Evolutionary conservation across 169 alveolate genomes (phyloP), one percentile per base, ranked within the genome.

Genomic region (Gregarina niphandrodes): DNA sequence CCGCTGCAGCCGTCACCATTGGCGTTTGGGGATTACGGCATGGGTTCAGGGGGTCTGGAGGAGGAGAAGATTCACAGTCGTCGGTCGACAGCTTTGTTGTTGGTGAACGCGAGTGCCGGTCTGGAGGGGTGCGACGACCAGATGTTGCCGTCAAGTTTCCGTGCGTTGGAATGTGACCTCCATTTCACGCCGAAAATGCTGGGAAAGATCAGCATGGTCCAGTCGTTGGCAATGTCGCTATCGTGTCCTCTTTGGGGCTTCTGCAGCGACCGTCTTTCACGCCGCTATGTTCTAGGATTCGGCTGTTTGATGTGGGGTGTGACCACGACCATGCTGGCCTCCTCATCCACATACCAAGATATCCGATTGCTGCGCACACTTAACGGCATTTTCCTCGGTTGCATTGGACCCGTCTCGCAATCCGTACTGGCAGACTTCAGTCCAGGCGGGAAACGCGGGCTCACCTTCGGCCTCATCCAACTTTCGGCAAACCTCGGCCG

Each of bases 161-260:
- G 88, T 38, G 90, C 82, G 1, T 50, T 78, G 35, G 90, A 78
- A 46, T 65, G 65, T 5, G 75, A 78, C 38, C 65, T 78, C 23
- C 54, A 57, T 22, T 65, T 78, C 34, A 64, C 68, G 3, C 86
- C 90, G 0, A 50, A 70, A 12, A 51, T 67, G 16, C 66, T 73
- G 13, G 70, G 85, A 2, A 50, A 57, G 40, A 57, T 78, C 39
- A 67, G 80, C 3, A 55, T 73, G 37, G 81, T 64, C 9, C 87
- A 78, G 51, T 62, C 70, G 5, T 50, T 78, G 32, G 59, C 75
- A 49, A 57, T 76, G 45, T 72, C 80, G 11, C 42, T 62, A 9
- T 67, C 64, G 45, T 58, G 80, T 36, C 87, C 88, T 4, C 49
- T 76, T 20, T 78, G 88, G 90, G 90, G 90, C 6, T 68, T 50